Evolutionary conservation across 257 asterid genomes (phyloP), one percentile per base, ranked within the genome.

Genomic region (Thymus quinquecostatus): DNA sequence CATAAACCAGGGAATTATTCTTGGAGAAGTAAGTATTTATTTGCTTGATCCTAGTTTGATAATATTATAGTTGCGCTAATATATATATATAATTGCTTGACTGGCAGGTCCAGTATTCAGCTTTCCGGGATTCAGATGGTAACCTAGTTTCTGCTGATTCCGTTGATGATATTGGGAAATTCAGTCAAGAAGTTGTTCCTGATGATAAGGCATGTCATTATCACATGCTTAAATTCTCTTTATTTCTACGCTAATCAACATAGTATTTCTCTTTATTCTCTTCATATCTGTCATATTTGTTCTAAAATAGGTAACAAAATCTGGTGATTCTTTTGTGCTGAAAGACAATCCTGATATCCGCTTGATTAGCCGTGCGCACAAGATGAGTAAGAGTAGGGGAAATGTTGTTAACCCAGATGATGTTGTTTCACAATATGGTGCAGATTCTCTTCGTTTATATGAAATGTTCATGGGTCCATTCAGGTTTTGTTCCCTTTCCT

Each of bases 401-500:
- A 94, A 94, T 84, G 99, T 94, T 60, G 57, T 94, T 66, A 94
- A 94, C 79, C 99, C 99, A 57, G 99, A 94, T 75, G 97, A 94
- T 77, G 97, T 94, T 70, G 97, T 94, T 74, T 82, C 77, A 29
- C 86, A 88, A 86, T 94, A 85, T 77, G 99, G 99, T 78, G 97
- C 99, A 41, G 99, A 94, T 79, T 86, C 99, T 75, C 96, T 94
- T 72, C 96, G 99, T 54, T 85, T 94, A 61, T 94, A 91, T 84
- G 99, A 94, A 86, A 94, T 94, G 99, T 94, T 94, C 79, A 91
- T 94, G 97, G 99, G 99, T 59, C 99, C 99, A 77, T 86, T 94
- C 77, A 86, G 99, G 99, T 94, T 66, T 60, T 60, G 55, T 64
- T 56, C 45, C 75, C 75, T 73, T 58, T 63, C 13, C 67, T 55